Conservation (phyloP, 495 filamentous ascomycete genomes). For the Darksidea phi region DNA sequence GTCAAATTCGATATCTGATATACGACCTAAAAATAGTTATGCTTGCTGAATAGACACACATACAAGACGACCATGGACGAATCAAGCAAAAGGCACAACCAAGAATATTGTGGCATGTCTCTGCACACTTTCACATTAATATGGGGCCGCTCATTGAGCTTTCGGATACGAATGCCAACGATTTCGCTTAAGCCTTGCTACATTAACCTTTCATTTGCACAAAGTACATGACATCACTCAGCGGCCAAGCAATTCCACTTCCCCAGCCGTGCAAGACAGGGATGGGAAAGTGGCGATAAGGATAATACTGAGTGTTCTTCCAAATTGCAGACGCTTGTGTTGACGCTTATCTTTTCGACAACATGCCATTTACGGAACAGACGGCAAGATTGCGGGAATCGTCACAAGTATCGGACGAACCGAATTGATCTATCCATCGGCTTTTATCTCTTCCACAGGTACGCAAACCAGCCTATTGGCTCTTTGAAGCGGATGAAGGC, state of each 20-base stretch:
- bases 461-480: too few relatives aligned
- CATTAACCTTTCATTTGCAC: background rate
- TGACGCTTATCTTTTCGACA: too few relatives aligned
- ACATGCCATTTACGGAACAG: too few relatives aligned
- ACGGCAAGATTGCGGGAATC: too few relatives aligned
- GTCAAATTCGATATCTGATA: background rate
- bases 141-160: background rate
- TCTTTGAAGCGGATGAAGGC: too few relatives aligned
- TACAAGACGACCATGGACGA: background rate
- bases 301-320: too few relatives aligned
- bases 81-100: background rate
- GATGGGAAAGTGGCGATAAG: too few relatives aligned
- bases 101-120: background rate
- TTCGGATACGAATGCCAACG: background rate
- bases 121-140: background rate
- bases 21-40: background rate
- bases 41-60: background rate
- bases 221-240: slow-evolving; percentile 15
- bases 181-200: background rate
- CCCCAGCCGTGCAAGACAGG: too few relatives aligned
- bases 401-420: too few relatives aligned
- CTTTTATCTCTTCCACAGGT: too few relatives aligned
- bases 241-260: background rate
- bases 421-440: too few relatives aligned
- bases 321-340: too few relatives aligned